Conservation (phyloP, 176 grass and related monocot genomes). For the Eragrostis curvula region DNA sequence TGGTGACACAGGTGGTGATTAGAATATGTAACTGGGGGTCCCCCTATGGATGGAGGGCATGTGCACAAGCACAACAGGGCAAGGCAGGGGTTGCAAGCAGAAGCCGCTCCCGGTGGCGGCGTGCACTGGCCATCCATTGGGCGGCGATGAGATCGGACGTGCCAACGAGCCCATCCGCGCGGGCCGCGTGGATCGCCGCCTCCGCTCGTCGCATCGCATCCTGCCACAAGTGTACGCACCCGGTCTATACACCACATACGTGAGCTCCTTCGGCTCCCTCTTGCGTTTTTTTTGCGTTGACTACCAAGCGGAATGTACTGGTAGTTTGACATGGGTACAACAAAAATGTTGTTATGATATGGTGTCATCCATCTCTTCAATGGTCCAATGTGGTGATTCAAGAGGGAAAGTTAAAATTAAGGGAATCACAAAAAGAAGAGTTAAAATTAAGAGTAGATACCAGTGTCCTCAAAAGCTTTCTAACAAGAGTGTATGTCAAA, state of each 20-base stretch:
- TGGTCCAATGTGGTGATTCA: too few relatives aligned
- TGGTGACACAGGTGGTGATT: constrained; percentile 8
- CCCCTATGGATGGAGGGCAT: not conserved
- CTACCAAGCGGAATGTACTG: too few relatives aligned
- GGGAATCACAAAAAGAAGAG: too few relatives aligned
- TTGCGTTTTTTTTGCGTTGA: not conserved
- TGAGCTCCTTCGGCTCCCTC: not conserved
- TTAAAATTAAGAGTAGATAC: too few relatives aligned
- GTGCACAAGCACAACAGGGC: constrained; percentile 15
- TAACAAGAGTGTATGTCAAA: too few relatives aligned
- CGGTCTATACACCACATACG: constrained; percentile 6
- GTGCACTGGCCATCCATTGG: constrained; percentile 21
- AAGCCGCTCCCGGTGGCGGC: not conserved
- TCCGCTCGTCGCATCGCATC: not conserved
- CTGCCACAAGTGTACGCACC: not conserved
- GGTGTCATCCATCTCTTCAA: too few relatives aligned
- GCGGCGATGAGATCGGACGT: constrained; percentile 1
- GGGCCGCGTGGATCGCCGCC: not conserved
- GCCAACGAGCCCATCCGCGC: not conserved
- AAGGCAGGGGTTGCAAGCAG: not conserved
- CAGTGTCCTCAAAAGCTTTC: too few relatives aligned
- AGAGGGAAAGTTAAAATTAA: too few relatives aligned
- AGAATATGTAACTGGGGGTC: not conserved
- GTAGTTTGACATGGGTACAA: too few relatives aligned
- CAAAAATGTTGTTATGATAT: too few relatives aligned